Conservation (phyloP, 257 asterid species). For the Solanum dulcamara region DNA sequence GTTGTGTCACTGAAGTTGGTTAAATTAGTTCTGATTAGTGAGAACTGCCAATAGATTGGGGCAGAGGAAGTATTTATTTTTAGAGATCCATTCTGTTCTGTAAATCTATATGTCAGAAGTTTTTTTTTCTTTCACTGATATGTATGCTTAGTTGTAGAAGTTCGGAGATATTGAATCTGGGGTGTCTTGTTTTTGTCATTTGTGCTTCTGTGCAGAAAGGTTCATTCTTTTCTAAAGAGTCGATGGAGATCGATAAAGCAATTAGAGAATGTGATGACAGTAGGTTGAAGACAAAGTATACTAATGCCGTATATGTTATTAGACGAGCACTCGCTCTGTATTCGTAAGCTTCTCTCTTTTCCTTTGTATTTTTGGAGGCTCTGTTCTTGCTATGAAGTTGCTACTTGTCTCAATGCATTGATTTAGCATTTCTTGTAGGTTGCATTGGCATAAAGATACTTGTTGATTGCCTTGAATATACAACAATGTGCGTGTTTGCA, state of each 20-base stretch:
- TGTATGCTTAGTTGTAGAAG: neutral
- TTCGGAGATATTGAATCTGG: neutral
- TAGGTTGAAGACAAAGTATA: slow-evolving; percentile 77
- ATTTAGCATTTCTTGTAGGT: neutral
- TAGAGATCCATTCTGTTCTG: neutral
- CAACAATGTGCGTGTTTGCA: neutral
- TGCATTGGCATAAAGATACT: neutral
- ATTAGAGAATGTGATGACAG: slow-evolving; percentile 56
- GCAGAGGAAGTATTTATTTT: neutral
- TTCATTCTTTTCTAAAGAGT: neutral
- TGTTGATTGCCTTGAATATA: neutral
- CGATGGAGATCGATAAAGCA: slow-evolving; percentile 80
- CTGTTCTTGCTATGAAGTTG: neutral
- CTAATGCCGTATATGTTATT: slow-evolving; percentile 75
- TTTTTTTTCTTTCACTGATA: neutral
- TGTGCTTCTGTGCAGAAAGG: slow-evolving; percentile 3
- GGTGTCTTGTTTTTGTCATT: neutral
- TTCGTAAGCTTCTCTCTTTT: slow-evolving; percentile 36
- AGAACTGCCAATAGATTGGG: neutral
- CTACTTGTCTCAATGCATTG: neutral
- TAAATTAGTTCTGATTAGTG: neutral
- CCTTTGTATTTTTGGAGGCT: neutral
- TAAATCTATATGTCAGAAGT: neutral
- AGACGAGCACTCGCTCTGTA: slow-evolving; percentile 79
- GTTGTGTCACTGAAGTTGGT: neutral